A percentile compares a stretch with the other conserved stretches of the same genome.
phyloP scores from a whole-genome alignment of 2,329 filamentous ascomycete genomes.

The Aureobasidium sp. region DNA sequence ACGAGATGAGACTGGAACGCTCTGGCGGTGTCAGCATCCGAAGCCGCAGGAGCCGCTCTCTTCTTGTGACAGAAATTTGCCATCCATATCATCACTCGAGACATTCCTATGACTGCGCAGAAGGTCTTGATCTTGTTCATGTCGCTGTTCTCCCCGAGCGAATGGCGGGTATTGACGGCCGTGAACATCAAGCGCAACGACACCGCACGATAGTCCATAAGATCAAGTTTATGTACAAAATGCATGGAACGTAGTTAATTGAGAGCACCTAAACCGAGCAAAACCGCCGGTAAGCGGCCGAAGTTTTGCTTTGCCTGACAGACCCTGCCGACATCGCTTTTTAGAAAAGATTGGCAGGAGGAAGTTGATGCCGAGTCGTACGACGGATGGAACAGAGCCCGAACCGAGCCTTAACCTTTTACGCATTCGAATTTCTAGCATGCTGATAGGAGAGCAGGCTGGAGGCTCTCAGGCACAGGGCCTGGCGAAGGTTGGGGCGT shows the following conservation, averaged over 20 bases:
- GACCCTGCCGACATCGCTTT: slow-evolving; percentile 9
- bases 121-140: no score
- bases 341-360: not conserved
- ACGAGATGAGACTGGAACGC: slow-evolving; percentile 14
- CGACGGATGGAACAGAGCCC: not conserved
- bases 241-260: slow-evolving; percentile 2
- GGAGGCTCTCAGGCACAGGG: not conserved
- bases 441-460: not conserved
- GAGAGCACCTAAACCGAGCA: not conserved
- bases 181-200: not conserved
- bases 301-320: not conserved
- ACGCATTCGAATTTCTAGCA: slow-evolving; percentile 12
- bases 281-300: not conserved
- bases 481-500: not conserved
- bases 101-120: no score
- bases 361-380: slow-evolving; percentile 5
- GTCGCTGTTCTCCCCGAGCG: no score
- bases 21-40: slow-evolving; percentile 10
- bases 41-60: not conserved
- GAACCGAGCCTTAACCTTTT: slow-evolving; percentile 16
- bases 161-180: no score
- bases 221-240: not conserved
- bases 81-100: no score
- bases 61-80: not conserved
- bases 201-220: not conserved